Evolutionary conservation across 2,329 filamentous ascomycete genomes (phyloP).

Genomic region (Torrubiella hemipterigena): DNA sequence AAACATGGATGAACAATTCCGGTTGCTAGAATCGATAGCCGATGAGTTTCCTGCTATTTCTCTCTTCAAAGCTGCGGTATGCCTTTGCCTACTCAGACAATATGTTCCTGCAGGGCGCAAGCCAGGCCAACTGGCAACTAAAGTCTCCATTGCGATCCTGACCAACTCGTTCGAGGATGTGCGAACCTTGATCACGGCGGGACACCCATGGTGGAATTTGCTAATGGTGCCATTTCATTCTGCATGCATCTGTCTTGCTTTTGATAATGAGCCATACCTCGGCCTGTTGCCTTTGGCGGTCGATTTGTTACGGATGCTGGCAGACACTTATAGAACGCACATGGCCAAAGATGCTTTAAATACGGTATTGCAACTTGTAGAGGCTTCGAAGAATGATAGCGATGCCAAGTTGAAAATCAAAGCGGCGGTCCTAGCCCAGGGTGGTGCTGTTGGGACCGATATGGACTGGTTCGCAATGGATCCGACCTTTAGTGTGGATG

Average conservation of each 20-base stretch:
- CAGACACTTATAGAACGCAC: constrained; percentile 6
- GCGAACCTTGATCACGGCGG: not conserved
- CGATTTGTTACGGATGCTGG: constrained; percentile 3
- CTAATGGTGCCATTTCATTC: constrained; percentile 8
- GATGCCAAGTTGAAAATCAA: constrained; percentile 2
- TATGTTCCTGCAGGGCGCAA: not conserved
- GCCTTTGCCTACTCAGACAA: constrained; percentile 7
- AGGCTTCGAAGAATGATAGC: not conserved
- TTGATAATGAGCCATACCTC: constrained; percentile 5
- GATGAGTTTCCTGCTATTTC: constrained; percentile 1
- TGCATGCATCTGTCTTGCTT: constrained; percentile 6
- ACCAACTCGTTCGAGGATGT: constrained; percentile 3
- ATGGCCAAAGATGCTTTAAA: constrained; percentile 8
- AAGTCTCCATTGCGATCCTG: constrained; percentile 1
- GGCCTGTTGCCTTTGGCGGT: constrained; percentile 6
- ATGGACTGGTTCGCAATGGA: not conserved
- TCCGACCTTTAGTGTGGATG: not conserved
- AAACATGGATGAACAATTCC: too few relatives aligned
- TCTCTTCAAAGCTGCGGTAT: constrained; percentile 6
- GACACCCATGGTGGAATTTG: constrained; percentile 8
- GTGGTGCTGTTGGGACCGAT: not conserved
- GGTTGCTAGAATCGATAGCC: too few relatives aligned
- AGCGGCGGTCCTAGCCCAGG: constrained; percentile 3
- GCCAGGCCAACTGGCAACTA: not conserved
- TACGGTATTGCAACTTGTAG: constrained; percentile 5